Conservation (phyloP, 805 yeast species). For the Candida germanica region DNA sequence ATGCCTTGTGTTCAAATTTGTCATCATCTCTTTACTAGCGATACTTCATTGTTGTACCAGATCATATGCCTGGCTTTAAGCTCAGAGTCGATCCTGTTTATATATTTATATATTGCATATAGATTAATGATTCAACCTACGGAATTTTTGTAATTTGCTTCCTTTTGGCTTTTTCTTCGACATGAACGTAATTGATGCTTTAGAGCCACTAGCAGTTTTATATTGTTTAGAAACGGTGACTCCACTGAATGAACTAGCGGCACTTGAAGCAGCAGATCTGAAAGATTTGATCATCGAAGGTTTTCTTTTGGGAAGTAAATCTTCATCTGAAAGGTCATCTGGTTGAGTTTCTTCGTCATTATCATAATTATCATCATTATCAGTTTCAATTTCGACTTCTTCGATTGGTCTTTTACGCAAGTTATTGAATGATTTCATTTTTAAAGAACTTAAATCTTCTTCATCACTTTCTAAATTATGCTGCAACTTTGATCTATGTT, state of each 20-base stretch:
- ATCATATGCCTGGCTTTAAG: not conserved
- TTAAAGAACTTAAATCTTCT: constrained; percentile 46
- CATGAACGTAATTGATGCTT: constrained; percentile 56
- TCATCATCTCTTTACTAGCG: too few relatives aligned
- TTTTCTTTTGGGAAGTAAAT: constrained; percentile 39
- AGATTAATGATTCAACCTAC: constrained; percentile 7
- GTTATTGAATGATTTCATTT: constrained; percentile 29
- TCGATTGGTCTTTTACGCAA: constrained; percentile 21
- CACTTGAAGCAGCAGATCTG: constrained; percentile 37
- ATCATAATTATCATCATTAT: constrained; percentile 11
- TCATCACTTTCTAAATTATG: constrained; percentile 35
- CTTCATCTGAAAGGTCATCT: constrained; percentile 27
- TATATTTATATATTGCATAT: constrained; percentile 3
- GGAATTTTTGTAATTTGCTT: constrained; percentile 7
- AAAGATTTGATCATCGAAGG: constrained; percentile 50
- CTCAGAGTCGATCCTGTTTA: not conserved
- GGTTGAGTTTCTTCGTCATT: constrained; percentile 19
- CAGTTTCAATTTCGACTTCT: constrained; percentile 25
- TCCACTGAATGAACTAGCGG: constrained; percentile 42
- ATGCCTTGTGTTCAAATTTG: constrained; percentile 35
- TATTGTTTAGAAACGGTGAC: constrained; percentile 54
- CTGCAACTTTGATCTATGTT: constrained; percentile 29
- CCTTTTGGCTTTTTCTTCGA: constrained; percentile 28
- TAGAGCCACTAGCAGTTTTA: constrained; percentile 53
- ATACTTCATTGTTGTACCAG: too few relatives aligned